These are phyloP conservation scores for Auriculariales sp. DNA, from an alignment of 768 basidiomycete species.

Conservation along the genomic window DNA sequence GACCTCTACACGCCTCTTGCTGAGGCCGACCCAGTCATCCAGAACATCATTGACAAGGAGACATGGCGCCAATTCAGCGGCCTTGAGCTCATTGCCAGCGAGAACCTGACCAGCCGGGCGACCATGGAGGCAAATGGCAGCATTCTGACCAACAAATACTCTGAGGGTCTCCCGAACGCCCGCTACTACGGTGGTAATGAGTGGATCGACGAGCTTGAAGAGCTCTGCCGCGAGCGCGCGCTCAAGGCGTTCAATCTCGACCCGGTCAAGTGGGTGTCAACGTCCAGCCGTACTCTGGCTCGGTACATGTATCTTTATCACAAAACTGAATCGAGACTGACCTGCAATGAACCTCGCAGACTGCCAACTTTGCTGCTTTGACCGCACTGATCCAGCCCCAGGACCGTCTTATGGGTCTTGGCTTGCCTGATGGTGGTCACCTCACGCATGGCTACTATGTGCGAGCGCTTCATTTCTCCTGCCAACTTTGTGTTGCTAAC, in stretches of 20 bases:
- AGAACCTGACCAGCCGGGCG: constrained; percentile 93
- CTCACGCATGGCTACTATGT: constrained; percentile 96
- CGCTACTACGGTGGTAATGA: constrained; percentile 98
- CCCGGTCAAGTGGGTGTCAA: constrained; percentile 89
- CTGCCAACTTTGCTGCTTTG: constrained; percentile 92
- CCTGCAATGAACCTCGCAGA: no score
- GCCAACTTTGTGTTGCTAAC: background rate
- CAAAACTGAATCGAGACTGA: constrained; percentile 4
- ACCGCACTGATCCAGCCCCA: constrained; percentile 94
- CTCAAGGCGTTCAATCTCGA: constrained; percentile 94
- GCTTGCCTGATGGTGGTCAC: constrained; percentile 94
- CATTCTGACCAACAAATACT: constrained; percentile 98
- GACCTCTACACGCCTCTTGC: constrained; percentile 75
- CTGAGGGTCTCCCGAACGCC: constrained; percentile 95
- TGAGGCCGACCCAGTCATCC: constrained; percentile 86
- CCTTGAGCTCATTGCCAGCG: constrained; percentile 95
- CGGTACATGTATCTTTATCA: constrained; percentile 31
- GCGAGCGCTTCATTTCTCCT: constrained; percentile 15
- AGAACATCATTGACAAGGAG: constrained; percentile 98
- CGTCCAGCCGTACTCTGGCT: constrained; percentile 95
- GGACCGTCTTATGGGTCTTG: constrained; percentile 97
- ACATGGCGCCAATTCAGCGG: constrained; percentile 97
- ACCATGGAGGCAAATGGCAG: constrained; percentile 98
- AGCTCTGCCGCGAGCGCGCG: constrained; percentile 88
- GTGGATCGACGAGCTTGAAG: constrained; percentile 91